These are phyloP conservation scores for Clonostachys byssicola DNA, from an alignment of 2,329 filamentous ascomycete genomes.

Conservation along the genomic window DNA sequence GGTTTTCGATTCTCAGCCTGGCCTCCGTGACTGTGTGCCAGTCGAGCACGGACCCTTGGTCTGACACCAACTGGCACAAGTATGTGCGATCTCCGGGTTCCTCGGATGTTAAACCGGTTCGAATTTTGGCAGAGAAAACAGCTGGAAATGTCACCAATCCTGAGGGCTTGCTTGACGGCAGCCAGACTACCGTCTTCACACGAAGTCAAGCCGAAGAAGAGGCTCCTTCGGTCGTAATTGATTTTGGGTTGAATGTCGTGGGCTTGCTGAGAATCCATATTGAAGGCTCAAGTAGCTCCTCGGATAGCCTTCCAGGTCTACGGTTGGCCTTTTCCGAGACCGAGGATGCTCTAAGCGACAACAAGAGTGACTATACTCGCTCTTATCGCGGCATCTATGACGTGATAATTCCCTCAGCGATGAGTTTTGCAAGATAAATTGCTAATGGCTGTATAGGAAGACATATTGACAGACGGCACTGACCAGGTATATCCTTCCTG, in stretches of 20 bases:
- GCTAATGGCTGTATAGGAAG: constrained; percentile 4
- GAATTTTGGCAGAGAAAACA: not conserved
- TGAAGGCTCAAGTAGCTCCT: constrained; percentile 19
- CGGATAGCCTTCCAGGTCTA: constrained; percentile 28
- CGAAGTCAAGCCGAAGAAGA: constrained; percentile 9
- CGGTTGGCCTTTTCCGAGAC: constrained; percentile 44
- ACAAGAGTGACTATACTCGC: constrained; percentile 40
- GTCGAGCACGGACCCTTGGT: not conserved
- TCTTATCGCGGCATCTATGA: constrained; percentile 27
- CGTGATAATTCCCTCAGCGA: constrained; percentile 9
- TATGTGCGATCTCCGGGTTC: constrained; percentile 2
- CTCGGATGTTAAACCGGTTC: not conserved
- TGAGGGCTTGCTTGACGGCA: not conserved
- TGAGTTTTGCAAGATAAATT: not conserved
- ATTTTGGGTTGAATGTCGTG: constrained; percentile 43
- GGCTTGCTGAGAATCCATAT: constrained; percentile 38
- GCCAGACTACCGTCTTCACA: not conserved
- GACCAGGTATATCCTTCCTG: constrained; percentile 24
- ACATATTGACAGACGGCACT: constrained; percentile 34
- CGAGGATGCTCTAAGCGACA: constrained; percentile 31
- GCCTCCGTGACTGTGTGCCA: no score
- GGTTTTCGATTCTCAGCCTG: no score
- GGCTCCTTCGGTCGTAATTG: constrained; percentile 35
- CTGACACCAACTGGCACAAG: constrained; percentile 2
- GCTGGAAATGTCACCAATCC: constrained; percentile 2